Base-by-base conservation (phyloP, 2,329 filamentous ascomycete species). In the Penicillium sclerotiorum region DNA sequence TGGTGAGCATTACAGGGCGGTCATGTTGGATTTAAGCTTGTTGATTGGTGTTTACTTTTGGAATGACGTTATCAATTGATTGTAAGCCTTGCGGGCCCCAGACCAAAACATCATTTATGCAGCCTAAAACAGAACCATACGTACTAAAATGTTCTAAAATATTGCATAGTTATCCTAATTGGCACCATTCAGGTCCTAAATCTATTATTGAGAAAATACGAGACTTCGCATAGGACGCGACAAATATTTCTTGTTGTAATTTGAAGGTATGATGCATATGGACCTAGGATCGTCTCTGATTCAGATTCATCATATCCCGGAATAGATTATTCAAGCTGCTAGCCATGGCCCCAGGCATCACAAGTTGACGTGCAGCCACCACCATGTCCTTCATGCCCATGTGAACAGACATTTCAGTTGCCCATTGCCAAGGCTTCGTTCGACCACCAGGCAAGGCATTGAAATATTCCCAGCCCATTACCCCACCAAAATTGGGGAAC, bases 401-500 rank as follows among this genome's bases (percentile, higher is more conserved):
- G 43, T 64, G 73, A 45, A 76, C 47, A 0, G 84, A 84, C 77
- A 94, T 86, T 49, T 80, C 78, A 39, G 78, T 79, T 0, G 88
- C 89, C 91, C 91, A 96, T 58, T 88, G 78, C 87, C 87, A 93
- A 0, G 89, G 88, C 47, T 78, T 73, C 11, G 76, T 74, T 2
- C 65, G 66, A 20, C 82, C 85, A 1, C 85, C 86, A 0, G 89
- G 88, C 50, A 85, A 68, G 47, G 86, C 83, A 74, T 95, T 95
- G 74, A 93, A 96, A 68, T 94, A 96, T 73, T 96, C 92, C 92
- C 92, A 96, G 2, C 90, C 90, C 85, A 94, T 94, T 6, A 96
- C 85, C 1, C 92, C 92, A 1, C 91, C 92, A 67, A 96, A 94
- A 1, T 75, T 74, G 1, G 82, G 81, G 61, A 89, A 89, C 50